phyloP scores from a whole-genome alignment of 371 early-diverging fungal genomes.

The Chytridium lagenaria region DNA sequence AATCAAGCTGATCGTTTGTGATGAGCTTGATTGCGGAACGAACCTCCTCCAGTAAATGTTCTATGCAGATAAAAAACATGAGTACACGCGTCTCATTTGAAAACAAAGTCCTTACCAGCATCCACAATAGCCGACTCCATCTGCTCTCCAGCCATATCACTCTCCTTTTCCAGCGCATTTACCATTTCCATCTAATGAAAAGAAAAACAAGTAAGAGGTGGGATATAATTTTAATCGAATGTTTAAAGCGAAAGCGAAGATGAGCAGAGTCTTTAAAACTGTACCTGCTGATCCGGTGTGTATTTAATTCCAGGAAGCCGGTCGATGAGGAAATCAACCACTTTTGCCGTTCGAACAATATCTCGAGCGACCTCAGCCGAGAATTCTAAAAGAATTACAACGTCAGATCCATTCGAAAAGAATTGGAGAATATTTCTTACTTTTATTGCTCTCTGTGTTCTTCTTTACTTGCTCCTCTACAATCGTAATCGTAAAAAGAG shows the following conservation, averaged over 20 bases:
- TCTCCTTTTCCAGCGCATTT: conserved; percentile 36
- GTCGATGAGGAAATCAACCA: conserved; percentile 73
- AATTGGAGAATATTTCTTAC: conserved; percentile 21
- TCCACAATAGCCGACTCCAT: conserved; percentile 33
- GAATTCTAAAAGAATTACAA: conserved; percentile 49
- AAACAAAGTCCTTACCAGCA: conserved; percentile 28
- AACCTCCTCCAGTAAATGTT: not conserved
- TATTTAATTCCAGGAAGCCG: conserved; percentile 68
- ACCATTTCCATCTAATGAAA: conserved; percentile 29
- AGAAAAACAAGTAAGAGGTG: not conserved
- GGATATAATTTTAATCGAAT: not conserved
- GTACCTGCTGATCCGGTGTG: conserved; percentile 71
- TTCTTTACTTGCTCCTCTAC: conserved; percentile 37
- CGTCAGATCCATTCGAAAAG: conserved; percentile 19
- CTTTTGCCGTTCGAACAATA: conserved; percentile 73
- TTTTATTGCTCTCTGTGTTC: conserved; percentile 30
- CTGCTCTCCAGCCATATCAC: conserved; percentile 33
- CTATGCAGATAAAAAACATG: not conserved
- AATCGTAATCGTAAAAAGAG: not conserved
- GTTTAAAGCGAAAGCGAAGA: not conserved
- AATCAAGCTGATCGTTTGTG: not conserved
- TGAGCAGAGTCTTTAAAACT: not conserved
- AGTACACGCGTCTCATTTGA: too few species aligned
- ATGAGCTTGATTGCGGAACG: not conserved
- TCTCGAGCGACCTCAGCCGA: conserved; percentile 69